phyloP scores from a whole-genome alignment of 2,329 filamentous ascomycete genomes.

The Rhinocladiella mackenziei region DNA sequence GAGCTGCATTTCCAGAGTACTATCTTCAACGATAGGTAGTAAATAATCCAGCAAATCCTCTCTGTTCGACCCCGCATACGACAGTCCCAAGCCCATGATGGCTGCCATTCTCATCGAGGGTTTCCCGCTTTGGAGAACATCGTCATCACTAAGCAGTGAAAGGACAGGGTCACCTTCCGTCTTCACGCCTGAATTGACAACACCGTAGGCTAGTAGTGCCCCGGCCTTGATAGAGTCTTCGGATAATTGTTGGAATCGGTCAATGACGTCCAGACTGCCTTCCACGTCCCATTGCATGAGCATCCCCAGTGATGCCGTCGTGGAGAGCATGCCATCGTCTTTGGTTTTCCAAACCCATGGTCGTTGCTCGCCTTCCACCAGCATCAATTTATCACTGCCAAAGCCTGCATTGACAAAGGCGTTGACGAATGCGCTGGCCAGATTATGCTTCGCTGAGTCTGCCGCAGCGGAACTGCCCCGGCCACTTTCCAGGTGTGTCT shows the following conservation, averaged over 20 bases:
- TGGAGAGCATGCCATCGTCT: conserved; percentile 95
- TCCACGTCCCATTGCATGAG: conserved; percentile 93
- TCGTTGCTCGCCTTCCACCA: conserved; percentile 80
- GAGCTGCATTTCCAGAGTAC: conserved; percentile 83
- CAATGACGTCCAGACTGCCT: conserved; percentile 84
- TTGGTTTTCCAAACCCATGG: conserved; percentile 99
- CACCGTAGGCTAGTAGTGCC: conserved; percentile 86
- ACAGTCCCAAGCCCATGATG: conserved; percentile 92
- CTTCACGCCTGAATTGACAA: conserved; percentile 88
- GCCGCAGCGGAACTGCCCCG: conserved; percentile 90
- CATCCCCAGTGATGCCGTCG: conserved; percentile 87
- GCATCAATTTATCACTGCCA: conserved; percentile 95
- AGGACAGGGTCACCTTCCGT: conserved; percentile 86
- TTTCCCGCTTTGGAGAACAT: conserved; percentile 75
- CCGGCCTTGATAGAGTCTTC: conserved; percentile 87
- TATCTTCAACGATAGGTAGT: conserved; percentile 81
- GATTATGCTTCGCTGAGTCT: conserved; percentile 91
- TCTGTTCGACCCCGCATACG: conserved; percentile 92
- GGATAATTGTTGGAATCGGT: conserved; percentile 82
- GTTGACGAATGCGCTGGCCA: conserved; percentile 94
- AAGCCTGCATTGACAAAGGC: conserved; percentile 95
- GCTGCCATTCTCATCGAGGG: conserved; percentile 73
- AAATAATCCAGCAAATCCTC: conserved; percentile 81
- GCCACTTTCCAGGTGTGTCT: conserved; percentile 94
- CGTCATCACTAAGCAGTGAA: conserved; percentile 74